Evolutionary conservation across 2,329 filamentous ascomycete genomes (phyloP).

Genomic region (Pestalotiopsis sp.): DNA sequence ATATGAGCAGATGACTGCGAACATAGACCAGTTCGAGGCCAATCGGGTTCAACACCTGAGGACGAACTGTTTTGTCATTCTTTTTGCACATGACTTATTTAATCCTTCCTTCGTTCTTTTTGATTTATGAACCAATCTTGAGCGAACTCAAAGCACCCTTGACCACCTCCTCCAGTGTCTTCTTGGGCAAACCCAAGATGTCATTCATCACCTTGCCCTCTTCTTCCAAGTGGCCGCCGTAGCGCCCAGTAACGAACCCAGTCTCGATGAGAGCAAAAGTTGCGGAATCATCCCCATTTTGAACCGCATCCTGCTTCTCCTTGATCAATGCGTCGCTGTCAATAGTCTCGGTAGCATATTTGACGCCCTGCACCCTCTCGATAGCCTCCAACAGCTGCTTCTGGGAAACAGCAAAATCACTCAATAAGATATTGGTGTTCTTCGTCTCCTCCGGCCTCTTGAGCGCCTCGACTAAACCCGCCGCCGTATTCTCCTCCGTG

Average conservation of each 20-base stretch:
- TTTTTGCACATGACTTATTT: too few relatives aligned
- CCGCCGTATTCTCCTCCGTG: conserved; percentile 37
- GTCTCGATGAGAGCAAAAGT: conserved; percentile 33
- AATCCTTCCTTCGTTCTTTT: too few relatives aligned
- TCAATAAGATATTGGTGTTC: conserved; percentile 34
- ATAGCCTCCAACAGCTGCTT: conserved; percentile 45
- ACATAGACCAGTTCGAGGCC: too few relatives aligned
- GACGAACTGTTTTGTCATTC: too few relatives aligned
- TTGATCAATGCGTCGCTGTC: conserved; percentile 28
- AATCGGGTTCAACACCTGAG: too few relatives aligned
- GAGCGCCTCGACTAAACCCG: conserved; percentile 30
- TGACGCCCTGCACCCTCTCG: conserved; percentile 51
- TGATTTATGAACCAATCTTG: not conserved
- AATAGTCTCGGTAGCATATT: conserved; percentile 30
- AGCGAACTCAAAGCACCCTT: conserved; percentile 18
- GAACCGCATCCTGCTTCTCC: conserved; percentile 30
- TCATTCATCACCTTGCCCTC: conserved; percentile 36
- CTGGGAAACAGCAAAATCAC: conserved; percentile 36
- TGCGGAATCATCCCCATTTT: conserved; percentile 26
- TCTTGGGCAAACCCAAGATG: conserved; percentile 28
- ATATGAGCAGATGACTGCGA: too few relatives aligned
- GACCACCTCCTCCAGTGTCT: conserved; percentile 28
- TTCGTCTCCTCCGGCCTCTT: conserved; percentile 32
- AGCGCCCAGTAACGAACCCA: conserved; percentile 33
- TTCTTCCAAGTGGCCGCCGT: conserved; percentile 34